These are phyloP conservation scores for Peniophora sp. DNA, from an alignment of 1,284 basidiomycete species.

Conservation along the genomic window DNA sequence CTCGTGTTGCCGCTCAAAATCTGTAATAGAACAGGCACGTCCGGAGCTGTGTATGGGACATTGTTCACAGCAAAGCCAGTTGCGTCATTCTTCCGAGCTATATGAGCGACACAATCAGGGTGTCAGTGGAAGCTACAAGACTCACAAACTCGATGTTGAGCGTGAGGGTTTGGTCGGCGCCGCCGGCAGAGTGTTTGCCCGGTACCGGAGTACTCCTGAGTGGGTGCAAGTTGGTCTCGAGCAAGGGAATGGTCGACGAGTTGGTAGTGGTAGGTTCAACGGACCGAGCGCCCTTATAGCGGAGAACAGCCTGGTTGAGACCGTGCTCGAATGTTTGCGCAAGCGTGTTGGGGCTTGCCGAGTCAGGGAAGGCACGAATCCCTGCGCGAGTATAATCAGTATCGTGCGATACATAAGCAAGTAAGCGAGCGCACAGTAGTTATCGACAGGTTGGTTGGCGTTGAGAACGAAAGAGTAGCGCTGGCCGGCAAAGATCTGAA, in stretches of 20 bases:
- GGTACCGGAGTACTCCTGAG: constrained; percentile 10
- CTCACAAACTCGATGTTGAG: background rate
- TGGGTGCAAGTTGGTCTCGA: constrained; percentile 19
- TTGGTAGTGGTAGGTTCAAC: constrained; percentile 34
- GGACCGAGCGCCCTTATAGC: constrained; percentile 37
- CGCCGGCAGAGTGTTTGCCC: constrained; percentile 12
- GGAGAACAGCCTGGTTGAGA: constrained; percentile 45
- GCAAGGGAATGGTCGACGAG: constrained; percentile 12
- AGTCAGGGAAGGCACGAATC: constrained; percentile 14
- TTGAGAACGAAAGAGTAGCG: constrained; percentile 30
- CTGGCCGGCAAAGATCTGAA: constrained; percentile 31
- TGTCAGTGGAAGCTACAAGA: background rate
- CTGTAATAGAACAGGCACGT: constrained; percentile 9
- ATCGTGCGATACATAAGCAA: background rate
- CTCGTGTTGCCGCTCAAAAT: constrained; percentile 7
- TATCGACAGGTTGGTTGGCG: constrained; percentile 21
- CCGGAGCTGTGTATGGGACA: background rate
- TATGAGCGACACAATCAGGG: too few species aligned
- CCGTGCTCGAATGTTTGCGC: constrained; percentile 20
- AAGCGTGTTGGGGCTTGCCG: constrained; percentile 4
- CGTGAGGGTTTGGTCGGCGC: background rate
- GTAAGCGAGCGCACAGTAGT: constrained; percentile 24
- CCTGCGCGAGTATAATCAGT: constrained; percentile 21
- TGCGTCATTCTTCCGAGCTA: too few species aligned
- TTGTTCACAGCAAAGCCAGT: constrained; percentile 3